Conservation (phyloP, 345 rosid species). For the Hibiscus mutabilis region DNA sequence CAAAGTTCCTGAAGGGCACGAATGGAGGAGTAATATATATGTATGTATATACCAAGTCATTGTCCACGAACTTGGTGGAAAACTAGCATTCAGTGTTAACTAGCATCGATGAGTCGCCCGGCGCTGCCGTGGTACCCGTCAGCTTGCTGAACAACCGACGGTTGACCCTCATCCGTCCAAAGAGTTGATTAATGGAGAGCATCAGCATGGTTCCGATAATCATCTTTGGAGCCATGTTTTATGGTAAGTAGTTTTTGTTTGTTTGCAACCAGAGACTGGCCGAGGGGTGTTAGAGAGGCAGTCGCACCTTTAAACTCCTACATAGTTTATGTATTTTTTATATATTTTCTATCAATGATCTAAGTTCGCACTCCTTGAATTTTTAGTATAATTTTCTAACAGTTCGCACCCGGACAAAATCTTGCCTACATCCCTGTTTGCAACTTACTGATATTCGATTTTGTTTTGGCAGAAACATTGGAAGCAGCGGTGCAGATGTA, state of each 20-base stretch:
- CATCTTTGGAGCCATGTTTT: conserved; percentile 61
- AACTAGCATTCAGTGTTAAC: conserved; percentile 49
- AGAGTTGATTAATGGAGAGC: conserved; percentile 46
- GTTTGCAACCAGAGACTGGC: too few relatives aligned
- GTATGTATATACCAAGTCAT: too few relatives aligned
- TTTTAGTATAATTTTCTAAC: too few relatives aligned
- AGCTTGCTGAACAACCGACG: neutral
- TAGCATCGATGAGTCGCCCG: conserved; percentile 44
- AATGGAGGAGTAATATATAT: conserved; percentile 7
- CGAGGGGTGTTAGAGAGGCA: too few relatives aligned
- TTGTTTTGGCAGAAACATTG: conserved; percentile 29
- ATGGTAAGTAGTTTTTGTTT: conserved; percentile 21
- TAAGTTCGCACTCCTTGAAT: too few relatives aligned
- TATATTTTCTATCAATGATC: too few relatives aligned
- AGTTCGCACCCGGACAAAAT: too few relatives aligned
- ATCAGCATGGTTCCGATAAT: conserved; percentile 49
- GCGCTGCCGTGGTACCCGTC: conserved; percentile 1
- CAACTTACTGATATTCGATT: neutral
- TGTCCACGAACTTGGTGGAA: too few relatives aligned
- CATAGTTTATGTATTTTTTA: too few relatives aligned
- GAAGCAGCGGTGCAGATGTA: conserved; percentile 35
- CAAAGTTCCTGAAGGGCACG: neutral
- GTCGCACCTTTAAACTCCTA: too few relatives aligned
- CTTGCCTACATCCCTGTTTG: too few relatives aligned
- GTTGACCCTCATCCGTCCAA: conserved; percentile 17